phyloP scores from a whole-genome alignment of 257 asterid genomes.

The Voacanga thouarsii region DNA sequence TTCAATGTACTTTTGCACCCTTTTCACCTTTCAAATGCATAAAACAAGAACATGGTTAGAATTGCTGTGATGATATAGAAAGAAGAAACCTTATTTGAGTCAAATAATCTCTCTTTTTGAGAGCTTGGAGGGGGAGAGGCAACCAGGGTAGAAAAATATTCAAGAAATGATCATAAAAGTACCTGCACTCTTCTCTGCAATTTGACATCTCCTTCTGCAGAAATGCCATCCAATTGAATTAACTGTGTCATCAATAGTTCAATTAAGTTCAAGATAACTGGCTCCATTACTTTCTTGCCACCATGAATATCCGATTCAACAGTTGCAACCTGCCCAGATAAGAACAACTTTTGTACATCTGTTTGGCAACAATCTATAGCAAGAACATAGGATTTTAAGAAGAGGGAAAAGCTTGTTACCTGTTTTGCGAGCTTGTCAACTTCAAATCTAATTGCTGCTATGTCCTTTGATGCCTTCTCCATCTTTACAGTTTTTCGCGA shows the following conservation, averaged over 20 bases:
- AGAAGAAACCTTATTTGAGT: not conserved
- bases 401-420: conserved; percentile 27
- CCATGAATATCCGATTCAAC: conserved; percentile 65
- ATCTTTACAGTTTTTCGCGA: conserved; percentile 47
- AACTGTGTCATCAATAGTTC: conserved; percentile 81
- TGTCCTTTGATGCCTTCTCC: conserved; percentile 64
- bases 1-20: conserved; percentile 85
- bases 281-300: conserved; percentile 76
- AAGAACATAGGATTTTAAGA: not conserved
- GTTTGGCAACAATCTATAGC: not conserved
- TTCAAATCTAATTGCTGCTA: conserved; percentile 56
- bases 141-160: no score
- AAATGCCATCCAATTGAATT: conserved; percentile 74
- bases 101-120: not conserved
- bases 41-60: not conserved
- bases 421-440: conserved; percentile 75
- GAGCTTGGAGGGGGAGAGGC: no score
- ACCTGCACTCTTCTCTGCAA: conserved; percentile 92
- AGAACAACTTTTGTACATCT: not conserved
- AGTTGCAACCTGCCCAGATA: conserved; percentile 51
- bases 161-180: not conserved
- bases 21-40: conserved; percentile 57
- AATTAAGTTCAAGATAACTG: conserved; percentile 50
- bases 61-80: not conserved
- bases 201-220: conserved; percentile 91